phyloP scores from a whole-genome alignment of 1,284 basidiomycete species.

The Irpex sp. region DNA sequence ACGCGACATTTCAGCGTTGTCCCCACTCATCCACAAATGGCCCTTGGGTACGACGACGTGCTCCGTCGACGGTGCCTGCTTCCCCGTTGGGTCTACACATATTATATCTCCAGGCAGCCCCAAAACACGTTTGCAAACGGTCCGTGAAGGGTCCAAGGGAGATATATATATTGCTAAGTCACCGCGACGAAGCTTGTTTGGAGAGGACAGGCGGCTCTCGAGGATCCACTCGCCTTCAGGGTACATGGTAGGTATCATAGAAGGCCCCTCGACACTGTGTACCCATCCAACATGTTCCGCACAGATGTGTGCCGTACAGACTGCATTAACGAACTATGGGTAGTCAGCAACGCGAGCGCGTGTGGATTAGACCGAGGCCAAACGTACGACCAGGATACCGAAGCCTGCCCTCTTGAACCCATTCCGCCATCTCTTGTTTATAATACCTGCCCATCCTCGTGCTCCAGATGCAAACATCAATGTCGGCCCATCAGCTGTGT shows the following conservation, averaged over 20 bases:
- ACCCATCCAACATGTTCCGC: conserved; percentile 55
- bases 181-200: conserved; percentile 60
- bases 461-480: not conserved
- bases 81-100: conserved; percentile 82
- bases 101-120: conserved; percentile 89
- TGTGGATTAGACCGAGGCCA: not conserved
- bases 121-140: conserved; percentile 89
- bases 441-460: not conserved
- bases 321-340: conserved; percentile 45
- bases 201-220: conserved; percentile 58
- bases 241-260: conserved; percentile 84
- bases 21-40: conserved; percentile 91
- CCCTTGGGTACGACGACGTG: conserved; percentile 78
- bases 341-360: not conserved
- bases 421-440: not conserved
- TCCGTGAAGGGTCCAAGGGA: conserved; percentile 65
- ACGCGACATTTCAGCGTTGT: conserved; percentile 81
- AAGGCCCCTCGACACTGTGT: conserved; percentile 59
- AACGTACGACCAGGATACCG: not conserved
- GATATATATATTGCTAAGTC: conserved; percentile 80
- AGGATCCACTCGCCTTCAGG: conserved; percentile 56
- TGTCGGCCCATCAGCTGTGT: not conserved
- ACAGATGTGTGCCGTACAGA: conserved; percentile 55
- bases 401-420: not conserved
- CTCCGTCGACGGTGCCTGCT: conserved; percentile 54